A percentile compares a stretch with the other conserved stretches of the same genome.
These are phyloP conservation scores for Fraxinus sp. DNA, from an alignment of 305 asterid species.

Conservation along the genomic window DNA sequence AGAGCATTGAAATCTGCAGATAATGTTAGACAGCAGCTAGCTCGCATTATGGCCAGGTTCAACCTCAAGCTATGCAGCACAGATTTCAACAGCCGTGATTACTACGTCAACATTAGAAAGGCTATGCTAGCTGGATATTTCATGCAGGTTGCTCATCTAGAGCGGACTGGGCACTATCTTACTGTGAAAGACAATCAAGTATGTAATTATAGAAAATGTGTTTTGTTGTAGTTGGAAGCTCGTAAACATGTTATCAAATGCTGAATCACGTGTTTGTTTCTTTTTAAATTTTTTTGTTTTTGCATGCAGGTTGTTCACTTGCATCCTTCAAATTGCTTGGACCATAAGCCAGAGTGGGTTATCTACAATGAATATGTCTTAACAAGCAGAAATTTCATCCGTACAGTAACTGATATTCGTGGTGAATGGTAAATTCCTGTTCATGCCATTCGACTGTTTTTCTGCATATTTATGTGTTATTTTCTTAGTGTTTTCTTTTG, in stretches of 20 bases:
- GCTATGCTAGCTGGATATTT: constrained; percentile 99
- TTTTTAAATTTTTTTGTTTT: background rate
- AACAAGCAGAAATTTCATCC: constrained; percentile 89
- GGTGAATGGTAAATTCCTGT: constrained; percentile 81
- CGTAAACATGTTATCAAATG: background rate
- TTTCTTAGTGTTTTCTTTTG: background rate
- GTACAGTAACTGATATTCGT: constrained; percentile 88
- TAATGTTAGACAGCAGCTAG: constrained; percentile 87
- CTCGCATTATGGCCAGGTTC: constrained; percentile 87
- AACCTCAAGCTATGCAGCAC: constrained; percentile 95
- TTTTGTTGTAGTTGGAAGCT: background rate
- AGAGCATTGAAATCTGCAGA: constrained; percentile 95
- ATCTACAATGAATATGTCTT: constrained; percentile 86
- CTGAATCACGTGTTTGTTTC: background rate
- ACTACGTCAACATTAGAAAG: constrained; percentile 89
- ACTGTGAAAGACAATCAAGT: constrained; percentile 97
- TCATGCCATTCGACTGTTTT: background rate
- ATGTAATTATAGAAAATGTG: constrained; percentile 12
- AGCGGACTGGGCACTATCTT: constrained; percentile 83
- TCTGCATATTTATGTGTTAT: background rate
- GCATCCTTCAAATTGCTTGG: constrained; percentile 95
- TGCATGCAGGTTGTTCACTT: constrained; percentile 70
- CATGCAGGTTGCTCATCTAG: constrained; percentile 99
- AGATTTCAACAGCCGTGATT: constrained; percentile 90
- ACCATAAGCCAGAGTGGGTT: constrained; percentile 97